Base-by-base conservation (phyloP, 495 filamentous ascomycete genomes). In the Podospora pseudocomata region DNA sequence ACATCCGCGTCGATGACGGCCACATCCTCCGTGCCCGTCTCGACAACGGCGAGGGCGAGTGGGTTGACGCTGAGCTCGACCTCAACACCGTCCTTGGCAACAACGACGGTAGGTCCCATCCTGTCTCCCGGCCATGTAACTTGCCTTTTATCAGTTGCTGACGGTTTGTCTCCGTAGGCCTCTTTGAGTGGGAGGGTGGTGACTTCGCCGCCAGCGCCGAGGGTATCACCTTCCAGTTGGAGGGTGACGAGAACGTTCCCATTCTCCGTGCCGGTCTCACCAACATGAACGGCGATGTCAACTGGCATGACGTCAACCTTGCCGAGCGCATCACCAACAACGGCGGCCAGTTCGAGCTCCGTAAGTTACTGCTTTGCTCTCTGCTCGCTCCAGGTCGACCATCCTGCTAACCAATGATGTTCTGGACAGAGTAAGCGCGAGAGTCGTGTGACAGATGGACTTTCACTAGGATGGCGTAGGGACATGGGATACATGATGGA, bases 41-140 rank as follows among this genome's bases (percentile, higher is more conserved):
- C 9, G 15, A 18, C 7, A 73, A 75, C 56, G 72, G 20, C 3
- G 69, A 79, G 0, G 80, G 77, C 19, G 70, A 81, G 5, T 58
- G 68, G 58, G 56, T 73, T 13, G 74, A 83, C 0, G 74, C 82
- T 13, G 69, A 72, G 61, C 19, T 83, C 20, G 74, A 86, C 60
- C 75, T 86, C 60, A 78, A 85, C 73, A 4, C 65, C 0, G 39
- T 74, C 34, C 71, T 86, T 55, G 83, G 82, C 60, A 85, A 85
- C 71, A 69, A 80, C 57, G 66, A 85, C 23, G 83, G 83, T 84
- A 58, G 4, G 55, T 49, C 55, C 0, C 18, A 58, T 58, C n/a
- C 23, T 26, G 6, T 57, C 54, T 39, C 34, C 34, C 1, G 34
- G 34, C 5, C 23, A 23, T 23, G 11, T 39, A 11, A 3, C 11